Base-by-base conservation (phyloP, 1,284 basidiomycete species). In the Pascua guehoae region DNA sequence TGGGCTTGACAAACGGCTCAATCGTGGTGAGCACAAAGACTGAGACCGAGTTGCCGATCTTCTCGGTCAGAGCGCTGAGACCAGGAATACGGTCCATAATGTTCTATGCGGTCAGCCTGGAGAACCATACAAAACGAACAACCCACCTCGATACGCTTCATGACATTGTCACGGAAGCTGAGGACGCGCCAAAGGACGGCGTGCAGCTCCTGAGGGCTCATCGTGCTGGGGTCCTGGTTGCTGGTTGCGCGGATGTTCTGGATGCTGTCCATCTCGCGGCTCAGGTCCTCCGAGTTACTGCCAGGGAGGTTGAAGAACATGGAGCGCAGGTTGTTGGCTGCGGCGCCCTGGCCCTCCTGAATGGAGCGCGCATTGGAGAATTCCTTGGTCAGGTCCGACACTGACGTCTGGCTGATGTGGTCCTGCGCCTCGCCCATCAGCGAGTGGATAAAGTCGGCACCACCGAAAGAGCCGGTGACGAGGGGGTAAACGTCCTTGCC, bases 131-230 rank as follows among this genome's bases (percentile, higher is more conserved):
- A 2, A 2, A 83, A 85, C 69, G 7, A 32, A 32, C 24, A 32
- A 32, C 24, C 24, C 24, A 32, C 24, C 24, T 87, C 85, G 55
- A 97, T 91, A 72, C 85, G 87, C 83, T 94, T 95, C 72, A 86
- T 85, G 79, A 86, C 82, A 17, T 83, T 84, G 77, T 97, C 93
- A 51, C 91, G 82, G 77, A 94, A 93, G 47, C 82, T 85, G 68
- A 96, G 76, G 12, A 96, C 85, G 76, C 89, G 85, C 91, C 91
- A 95, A 14, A 95, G 77, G 4, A 85, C 84, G 3, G 50, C 55
- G 75, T 94, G 88, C 58, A 95, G 71, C 75, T 96, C 91, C 73
- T 94, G 89, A 1, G 93, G 91, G 54, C 79, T 86, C 91, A 96
- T 90, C 45, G 88, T 84, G 62, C 87, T 83, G 0, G 88, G 88